Evolutionary conservation across 805 yeast genomes (phyloP), one percentile per base, ranked within the genome.

Genomic region (Myxozyma kluyveri): DNA sequence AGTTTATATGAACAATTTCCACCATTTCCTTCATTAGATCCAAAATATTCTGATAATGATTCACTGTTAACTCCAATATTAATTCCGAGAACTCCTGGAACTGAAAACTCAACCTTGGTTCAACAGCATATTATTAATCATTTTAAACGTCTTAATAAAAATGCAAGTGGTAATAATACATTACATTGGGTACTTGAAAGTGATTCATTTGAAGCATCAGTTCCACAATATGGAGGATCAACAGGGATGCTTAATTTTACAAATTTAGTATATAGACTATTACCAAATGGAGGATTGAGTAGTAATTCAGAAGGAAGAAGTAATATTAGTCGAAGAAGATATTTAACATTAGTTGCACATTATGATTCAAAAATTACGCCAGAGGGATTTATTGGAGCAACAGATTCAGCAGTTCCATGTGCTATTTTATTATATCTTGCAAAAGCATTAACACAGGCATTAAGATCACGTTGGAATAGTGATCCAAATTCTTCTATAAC

Each of bases 321-420:
- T 2, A 32, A 44, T 5, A 21, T 40, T 27, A 35, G 19, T 18
- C 22, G 33, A 9, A 10, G 29, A 29, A 10, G 23, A 29, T 50
- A 42, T 23, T 32, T 61, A 31, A 58, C 64, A 5, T 38, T 80
- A 2, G 77, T 77, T 3, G 84, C 81, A 0, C 85, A 80, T 57
- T 80, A 78, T 57, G 85, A 80, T 61, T 72, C 82, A 0, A 74
- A 75, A 56, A 47, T 67, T 7, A 62, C 63, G 5, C 82, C 83
- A 1, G 67, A 66, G n/a, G 83, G 82, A 4, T 80, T 81, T 50
- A 65, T 79, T 29, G 85, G 85, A 4, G 85, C 83, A 1, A 76
- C 72, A 26, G 85, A 81, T 60, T 76, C 82, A 49, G 83, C 82
- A 2, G 79, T 75, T 1, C 78, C 84, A 0, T 79, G 83, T 62